phyloP scores from a whole-genome alignment of 2,329 filamentous ascomycete species.

The Paramyrothecium sp. region DNA sequence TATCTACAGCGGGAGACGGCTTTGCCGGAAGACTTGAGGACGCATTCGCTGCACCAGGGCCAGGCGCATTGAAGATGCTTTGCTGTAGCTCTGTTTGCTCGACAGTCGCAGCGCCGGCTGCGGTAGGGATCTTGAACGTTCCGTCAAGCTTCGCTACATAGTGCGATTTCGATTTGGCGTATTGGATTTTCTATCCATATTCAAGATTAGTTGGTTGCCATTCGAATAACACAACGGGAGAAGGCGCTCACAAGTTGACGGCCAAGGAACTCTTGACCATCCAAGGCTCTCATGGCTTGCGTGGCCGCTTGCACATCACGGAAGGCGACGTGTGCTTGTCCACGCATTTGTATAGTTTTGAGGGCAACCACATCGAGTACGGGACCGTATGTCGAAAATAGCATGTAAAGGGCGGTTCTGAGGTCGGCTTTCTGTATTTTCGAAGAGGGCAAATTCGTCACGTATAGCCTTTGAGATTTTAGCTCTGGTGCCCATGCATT shows the following conservation, averaged over 20 bases:
- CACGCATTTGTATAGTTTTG: conserved; percentile 89
- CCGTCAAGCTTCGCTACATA: conserved; percentile 89
- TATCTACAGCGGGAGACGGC: conserved; percentile 45
- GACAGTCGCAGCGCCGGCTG: conserved; percentile 50
- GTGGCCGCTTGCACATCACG: conserved; percentile 88
- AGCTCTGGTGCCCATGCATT: conserved; percentile 1
- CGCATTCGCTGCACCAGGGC: conserved; percentile 46
- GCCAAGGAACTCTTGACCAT: conserved; percentile 84
- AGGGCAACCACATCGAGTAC: conserved; percentile 90
- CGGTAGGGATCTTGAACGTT: conserved; percentile 71
- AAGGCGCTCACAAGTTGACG: conserved; percentile 69
- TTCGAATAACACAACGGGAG: neutral
- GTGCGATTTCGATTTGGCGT: conserved; percentile 86
- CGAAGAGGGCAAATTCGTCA: conserved; percentile 79
- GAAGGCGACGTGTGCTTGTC: conserved; percentile 91
- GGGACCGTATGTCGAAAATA: conserved; percentile 91
- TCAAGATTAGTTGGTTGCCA: neutral
- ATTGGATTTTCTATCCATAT: conserved; percentile 86
- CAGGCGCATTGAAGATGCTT: conserved; percentile 73
- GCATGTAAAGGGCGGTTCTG: conserved; percentile 82
- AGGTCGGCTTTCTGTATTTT: conserved; percentile 90
- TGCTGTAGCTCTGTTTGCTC: conserved; percentile 74
- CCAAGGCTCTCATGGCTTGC: conserved; percentile 85
- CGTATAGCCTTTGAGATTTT: conserved; percentile 66
- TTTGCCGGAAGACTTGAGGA: conserved; percentile 43